Percentiles rank a stretch among this genome's conserved stretches.
phyloP scores from a whole-genome alignment of 2,329 filamentous ascomycete genomes.

The Dactylellina drechsleri region DNA sequence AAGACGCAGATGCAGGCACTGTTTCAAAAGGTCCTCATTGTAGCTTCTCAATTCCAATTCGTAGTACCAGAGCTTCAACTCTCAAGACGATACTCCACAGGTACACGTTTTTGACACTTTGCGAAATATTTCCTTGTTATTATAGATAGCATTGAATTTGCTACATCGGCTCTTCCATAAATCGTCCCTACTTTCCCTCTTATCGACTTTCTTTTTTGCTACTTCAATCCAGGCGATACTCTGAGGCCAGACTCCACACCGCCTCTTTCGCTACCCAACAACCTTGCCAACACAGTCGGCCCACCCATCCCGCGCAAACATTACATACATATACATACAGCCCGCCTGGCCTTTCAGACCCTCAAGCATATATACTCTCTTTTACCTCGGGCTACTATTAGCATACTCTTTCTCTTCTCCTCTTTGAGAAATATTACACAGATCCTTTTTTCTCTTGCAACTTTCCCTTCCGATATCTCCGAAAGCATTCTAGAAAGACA shows the following conservation, averaged over 20 bases:
- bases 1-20: slow-evolving; percentile 12
- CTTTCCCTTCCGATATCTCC: slow-evolving; percentile 28
- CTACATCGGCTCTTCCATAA: slow-evolving; percentile 1
- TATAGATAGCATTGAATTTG: not conserved
- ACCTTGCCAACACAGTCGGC: slow-evolving; percentile 17
- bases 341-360: not conserved
- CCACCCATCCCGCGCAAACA: slow-evolving; percentile 1
- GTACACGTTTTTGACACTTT: too few species aligned
- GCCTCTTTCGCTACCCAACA: slow-evolving; percentile 1
- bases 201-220: slow-evolving; percentile 6
- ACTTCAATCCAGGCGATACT: not conserved
- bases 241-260: slow-evolving; percentile 1
- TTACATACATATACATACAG: slow-evolving; percentile 6
- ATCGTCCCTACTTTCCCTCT: slow-evolving; percentile 6
- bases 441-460: slow-evolving; percentile 19
- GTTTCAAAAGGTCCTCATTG: slow-evolving; percentile 17
- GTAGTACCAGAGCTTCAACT: not conserved
- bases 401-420: slow-evolving; percentile 6
- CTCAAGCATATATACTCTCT: slow-evolving; percentile 7
- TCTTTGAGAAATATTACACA: slow-evolving; percentile 7
- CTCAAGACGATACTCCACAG: not conserved
- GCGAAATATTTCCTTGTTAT: not conserved
- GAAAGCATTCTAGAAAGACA: slow-evolving; percentile 32
- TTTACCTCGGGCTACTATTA: slow-evolving; percentile 3
- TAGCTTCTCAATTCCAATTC: slow-evolving; percentile 11